These are phyloP conservation scores for Aegilops bicornis DNA, from an alignment of 176 grass and related monocot species.

Conservation along the genomic window DNA sequence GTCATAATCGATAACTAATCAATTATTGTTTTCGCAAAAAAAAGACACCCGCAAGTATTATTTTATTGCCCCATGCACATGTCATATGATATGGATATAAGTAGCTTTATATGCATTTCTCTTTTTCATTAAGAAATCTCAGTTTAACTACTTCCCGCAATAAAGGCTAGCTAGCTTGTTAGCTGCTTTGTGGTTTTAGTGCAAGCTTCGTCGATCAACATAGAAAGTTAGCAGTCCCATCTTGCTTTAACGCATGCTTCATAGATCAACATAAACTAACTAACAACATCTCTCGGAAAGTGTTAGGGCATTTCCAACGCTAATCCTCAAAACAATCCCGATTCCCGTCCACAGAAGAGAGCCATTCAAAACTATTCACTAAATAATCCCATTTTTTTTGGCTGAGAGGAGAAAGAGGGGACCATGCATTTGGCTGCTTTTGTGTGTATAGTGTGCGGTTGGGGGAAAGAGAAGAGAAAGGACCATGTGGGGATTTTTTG, in stretches of 20 bases:
- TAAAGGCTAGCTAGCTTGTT: neutral
- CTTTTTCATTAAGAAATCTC: neutral
- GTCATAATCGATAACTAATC: neutral
- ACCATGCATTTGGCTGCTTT: no score
- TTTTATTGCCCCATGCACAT: neutral
- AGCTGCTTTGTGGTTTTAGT: neutral
- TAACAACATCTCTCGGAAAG: neutral
- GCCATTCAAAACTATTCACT: no score
- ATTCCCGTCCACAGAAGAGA: no score
- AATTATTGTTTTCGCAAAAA: no score
- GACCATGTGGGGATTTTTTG: no score
- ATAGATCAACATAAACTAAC: neutral
- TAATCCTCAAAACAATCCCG: no score
- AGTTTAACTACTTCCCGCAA: neutral
- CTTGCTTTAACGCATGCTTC: neutral
- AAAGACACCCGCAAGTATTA: no score
- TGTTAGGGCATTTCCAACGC: neutral
- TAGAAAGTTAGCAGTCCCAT: neutral
- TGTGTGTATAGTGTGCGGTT: no score
- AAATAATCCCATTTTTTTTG: no score
- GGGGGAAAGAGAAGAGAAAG: no score
- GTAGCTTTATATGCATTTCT: neutral
- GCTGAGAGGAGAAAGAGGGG: no score
- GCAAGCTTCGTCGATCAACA: constrained; percentile 5
- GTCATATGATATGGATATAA: neutral